Conservation (phyloP, 441 rosid species). For the Sinapis alba region DNA sequence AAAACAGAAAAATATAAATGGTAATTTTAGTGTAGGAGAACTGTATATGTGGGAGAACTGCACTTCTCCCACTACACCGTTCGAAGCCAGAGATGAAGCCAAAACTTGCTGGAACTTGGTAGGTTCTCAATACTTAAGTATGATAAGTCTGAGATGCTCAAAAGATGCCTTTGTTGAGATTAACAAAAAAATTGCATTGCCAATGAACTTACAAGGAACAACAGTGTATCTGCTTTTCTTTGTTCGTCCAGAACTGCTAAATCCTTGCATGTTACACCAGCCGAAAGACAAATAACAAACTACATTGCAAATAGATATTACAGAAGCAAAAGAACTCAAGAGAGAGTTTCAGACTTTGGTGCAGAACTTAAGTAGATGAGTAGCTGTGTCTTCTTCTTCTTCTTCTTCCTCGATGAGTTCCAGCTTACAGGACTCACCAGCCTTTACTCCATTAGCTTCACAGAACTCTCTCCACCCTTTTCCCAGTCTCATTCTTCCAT, state of each 20-base stretch:
- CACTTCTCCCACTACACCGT: no score
- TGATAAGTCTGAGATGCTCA: neutral
- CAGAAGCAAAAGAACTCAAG: neutral
- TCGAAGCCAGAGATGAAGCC: neutral
- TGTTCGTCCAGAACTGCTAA: neutral
- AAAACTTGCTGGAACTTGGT: neutral
- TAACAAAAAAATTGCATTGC: no score
- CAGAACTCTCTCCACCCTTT: conserved; percentile 35
- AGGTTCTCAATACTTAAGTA: neutral
- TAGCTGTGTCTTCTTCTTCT: neutral
- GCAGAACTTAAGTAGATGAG: conserved; percentile 28
- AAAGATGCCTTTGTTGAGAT: neutral
- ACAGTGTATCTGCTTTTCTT: neutral
- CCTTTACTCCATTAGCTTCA: conserved; percentile 17
- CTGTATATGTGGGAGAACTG: no score
- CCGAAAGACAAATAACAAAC: neutral
- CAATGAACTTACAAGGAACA: neutral
- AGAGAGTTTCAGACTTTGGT: neutral
- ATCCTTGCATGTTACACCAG: neutral
- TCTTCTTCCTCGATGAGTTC: conserved; percentile 18
- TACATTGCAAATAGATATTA: neutral
- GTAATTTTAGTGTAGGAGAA: no score
- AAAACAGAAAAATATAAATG: no score
- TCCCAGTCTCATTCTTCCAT: conserved; percentile 16
- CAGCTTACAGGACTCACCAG: conserved; percentile 11